Percentiles rank a stretch among this genome's conserved stretches.
Conservation (phyloP, 345 rosid species). For the Acer negundo region DNA sequence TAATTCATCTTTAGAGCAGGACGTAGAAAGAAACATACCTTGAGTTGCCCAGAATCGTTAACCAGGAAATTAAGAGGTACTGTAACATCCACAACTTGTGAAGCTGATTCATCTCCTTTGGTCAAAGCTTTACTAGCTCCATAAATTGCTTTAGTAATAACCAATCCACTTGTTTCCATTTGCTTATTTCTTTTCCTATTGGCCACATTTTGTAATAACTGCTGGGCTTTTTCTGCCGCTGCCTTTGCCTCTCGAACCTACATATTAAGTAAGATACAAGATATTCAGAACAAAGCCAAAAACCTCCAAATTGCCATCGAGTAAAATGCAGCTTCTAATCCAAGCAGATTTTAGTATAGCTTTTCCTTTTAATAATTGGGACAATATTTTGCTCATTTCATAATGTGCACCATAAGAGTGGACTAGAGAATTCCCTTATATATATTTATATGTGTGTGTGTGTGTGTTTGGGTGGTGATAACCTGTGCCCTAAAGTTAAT, state of each 20-base stretch:
- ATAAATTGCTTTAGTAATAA: conserved; percentile 73
- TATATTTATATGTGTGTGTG: too few species aligned
- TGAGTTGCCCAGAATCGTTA: conserved; percentile 76
- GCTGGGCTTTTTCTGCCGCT: conserved; percentile 83
- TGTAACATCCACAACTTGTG: conserved; percentile 75
- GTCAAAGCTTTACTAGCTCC: conserved; percentile 65
- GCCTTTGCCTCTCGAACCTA: conserved; percentile 79
- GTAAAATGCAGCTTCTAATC: background rate
- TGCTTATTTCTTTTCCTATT: conserved; percentile 77
- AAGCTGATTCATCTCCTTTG: conserved; percentile 47
- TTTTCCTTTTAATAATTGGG: background rate
- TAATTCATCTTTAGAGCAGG: conserved; percentile 1
- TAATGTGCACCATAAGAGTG: background rate
- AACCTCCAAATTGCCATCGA: background rate
- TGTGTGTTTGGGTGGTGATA: too few species aligned
- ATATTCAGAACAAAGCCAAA: background rate
- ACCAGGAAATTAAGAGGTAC: conserved; percentile 87
- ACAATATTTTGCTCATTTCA: background rate
- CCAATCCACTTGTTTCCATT: conserved; percentile 65
- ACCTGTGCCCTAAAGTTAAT: too few species aligned
- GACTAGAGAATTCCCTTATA: background rate
- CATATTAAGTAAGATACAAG: conserved; percentile 12
- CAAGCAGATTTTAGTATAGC: conserved; percentile 9
- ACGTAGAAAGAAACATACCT: conserved; percentile 42
- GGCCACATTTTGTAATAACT: conserved; percentile 72